A percentile compares a stretch with the other conserved stretches of the same genome.
Conservation (phyloP, 179 eudicot species). For the Corrigiola litoralis region DNA sequence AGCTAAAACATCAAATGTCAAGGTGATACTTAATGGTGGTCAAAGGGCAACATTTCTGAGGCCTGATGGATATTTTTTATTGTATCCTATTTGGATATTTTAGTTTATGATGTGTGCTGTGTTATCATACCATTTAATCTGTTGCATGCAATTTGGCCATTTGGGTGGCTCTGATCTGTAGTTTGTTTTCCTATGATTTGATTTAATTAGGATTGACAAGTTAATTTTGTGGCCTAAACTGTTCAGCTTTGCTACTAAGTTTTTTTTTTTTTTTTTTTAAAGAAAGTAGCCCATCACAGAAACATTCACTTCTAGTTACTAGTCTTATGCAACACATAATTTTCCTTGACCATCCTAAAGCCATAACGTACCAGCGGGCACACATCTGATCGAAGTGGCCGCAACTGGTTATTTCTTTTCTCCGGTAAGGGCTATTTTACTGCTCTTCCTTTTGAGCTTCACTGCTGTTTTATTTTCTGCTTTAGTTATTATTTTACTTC, state of each 20-base stretch:
- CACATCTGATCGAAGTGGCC: slow-evolving; percentile 94
- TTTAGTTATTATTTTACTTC: neutral
- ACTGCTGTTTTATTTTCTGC: neutral
- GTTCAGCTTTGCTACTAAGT: too few species aligned
- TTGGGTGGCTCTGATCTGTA: neutral
- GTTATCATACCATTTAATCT: neutral
- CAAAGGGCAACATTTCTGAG: slow-evolving; percentile 74
- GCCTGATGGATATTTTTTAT: slow-evolving; percentile 97
- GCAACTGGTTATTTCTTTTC: slow-evolving; percentile 88
- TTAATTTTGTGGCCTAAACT: too few species aligned
- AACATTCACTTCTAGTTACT: neutral
- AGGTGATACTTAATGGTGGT: slow-evolving; percentile 91
- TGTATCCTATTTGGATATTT: slow-evolving; percentile 66
- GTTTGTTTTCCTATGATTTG: neutral
- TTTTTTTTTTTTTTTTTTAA: too few species aligned
- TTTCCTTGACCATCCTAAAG: slow-evolving; percentile 65
- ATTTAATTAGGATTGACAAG: neutral
- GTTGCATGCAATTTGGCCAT: neutral
- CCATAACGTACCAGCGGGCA: slow-evolving; percentile 89
- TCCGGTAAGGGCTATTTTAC: slow-evolving; percentile 41
- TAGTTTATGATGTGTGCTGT: neutral
- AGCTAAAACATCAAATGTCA: slow-evolving; percentile 57
- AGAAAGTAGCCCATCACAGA: too few species aligned
- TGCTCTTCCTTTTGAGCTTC: neutral
- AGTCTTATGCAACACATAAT: neutral